phyloP scores from a whole-genome alignment of 139 green algal species.

The Chlamydomonas applanata region DNA sequence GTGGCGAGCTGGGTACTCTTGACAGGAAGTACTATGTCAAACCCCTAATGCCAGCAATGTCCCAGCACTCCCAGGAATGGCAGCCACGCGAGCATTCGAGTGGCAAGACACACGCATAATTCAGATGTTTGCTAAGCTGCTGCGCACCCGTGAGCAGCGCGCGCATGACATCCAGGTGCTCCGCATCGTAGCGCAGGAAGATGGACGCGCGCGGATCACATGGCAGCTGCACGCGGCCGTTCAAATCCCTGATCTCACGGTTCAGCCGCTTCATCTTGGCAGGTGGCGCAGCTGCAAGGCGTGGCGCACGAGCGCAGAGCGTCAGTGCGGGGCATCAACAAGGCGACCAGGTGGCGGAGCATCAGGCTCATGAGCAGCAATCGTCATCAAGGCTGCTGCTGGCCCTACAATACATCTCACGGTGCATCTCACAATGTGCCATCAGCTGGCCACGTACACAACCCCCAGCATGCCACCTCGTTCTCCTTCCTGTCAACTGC shows the following conservation, averaged over 20 bases:
- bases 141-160: conserved; percentile 50
- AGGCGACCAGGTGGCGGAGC: no score
- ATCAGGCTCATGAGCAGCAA: no score
- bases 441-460: not conserved
- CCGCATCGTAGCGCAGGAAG: conserved; percentile 61
- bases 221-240: conserved; percentile 46
- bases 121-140: no score
- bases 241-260: conserved; percentile 62
- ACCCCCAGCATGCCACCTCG: not conserved
- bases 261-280: conserved; percentile 64
- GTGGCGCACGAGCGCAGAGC: conserved; percentile 8
- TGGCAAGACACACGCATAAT: no score
- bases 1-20: no score
- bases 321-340: not conserved
- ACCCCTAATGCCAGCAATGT: no score
- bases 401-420: no score
- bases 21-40: no score
- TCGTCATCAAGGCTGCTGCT: no score
- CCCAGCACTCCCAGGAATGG: no score
- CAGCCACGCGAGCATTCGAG: no score
- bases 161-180: conserved; percentile 66
- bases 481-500: conserved; percentile 10
- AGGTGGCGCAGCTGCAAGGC: conserved; percentile 15
- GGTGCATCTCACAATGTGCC: no score
- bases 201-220: conserved; percentile 55